Base-by-base conservation (phyloP, 306 rosid genomes). In the Vicia sativa region DNA sequence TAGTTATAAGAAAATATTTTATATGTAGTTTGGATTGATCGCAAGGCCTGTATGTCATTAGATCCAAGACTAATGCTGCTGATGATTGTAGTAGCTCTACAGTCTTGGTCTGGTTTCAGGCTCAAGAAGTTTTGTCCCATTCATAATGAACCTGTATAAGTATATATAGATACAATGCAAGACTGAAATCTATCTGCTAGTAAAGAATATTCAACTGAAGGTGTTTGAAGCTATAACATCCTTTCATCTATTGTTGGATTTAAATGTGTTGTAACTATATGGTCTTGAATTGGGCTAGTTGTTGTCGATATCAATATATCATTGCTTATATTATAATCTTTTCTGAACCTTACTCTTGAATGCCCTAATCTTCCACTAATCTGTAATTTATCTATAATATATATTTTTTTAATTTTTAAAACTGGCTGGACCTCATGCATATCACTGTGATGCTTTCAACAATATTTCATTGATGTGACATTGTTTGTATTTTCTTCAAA, bases 51-150 rank as follows among this genome's bases (percentile, higher is more conserved):
- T 35, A 8, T 7, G 68, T 59, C 72, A 59, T 62, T 58, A 45
- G 65, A 70, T 61, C 58, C 37, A 55, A 68, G 43, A 41, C 29
- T 44, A 26, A 14, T 25, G 66, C 44, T 42, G 55, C 57, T 70
- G 65, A 12, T 56, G 31, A 42, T 54, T 68, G 54, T 65, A 45
- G 65, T 29, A 62, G 67, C 60, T 67, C 49, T 45, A 41, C 29
- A 23, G 35, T 56, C 35, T 46, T 37, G 64, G 65, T 60, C 64
- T 81, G 74, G 62, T 74, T 81, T 81, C 53, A 45, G 21, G 11
- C 14, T 45, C 21, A 14, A 45, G 52, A 45, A 46, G 21, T 45
- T 46, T 46, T 46, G 23, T 15, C 5, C 23, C 53, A 46, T 46
- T 46, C 11, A 46, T 46, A 46, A 46, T 15, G 23, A 46, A 15